Percentiles rank a stretch among this genome's conserved stretches.
These are phyloP conservation scores for Abrus pulchellus DNA, from an alignment of 306 rosid genomes.

Conservation along the genomic window DNA sequence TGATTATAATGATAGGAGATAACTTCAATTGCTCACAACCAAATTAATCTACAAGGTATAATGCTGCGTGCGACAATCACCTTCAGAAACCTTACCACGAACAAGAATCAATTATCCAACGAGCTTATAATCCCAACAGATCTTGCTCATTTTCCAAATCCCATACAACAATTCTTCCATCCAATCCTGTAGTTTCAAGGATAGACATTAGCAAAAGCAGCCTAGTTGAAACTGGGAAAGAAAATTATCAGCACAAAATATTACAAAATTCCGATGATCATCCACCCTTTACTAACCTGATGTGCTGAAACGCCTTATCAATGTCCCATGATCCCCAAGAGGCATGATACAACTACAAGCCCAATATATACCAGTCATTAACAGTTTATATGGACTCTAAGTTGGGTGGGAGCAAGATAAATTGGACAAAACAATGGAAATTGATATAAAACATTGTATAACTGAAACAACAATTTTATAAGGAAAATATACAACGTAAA, in stretches of 20 bases:
- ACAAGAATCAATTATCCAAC: constrained; percentile 28
- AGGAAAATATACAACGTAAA: constrained; percentile 9
- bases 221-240: constrained; percentile 1
- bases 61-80: constrained; percentile 42
- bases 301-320: constrained; percentile 85
- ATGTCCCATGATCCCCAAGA: constrained; percentile 60
- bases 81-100: constrained; percentile 42
- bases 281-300: constrained; percentile 74
- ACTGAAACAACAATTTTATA: constrained; percentile 25
- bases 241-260: constrained; percentile 12
- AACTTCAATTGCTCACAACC: constrained; percentile 40
- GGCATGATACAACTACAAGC: constrained; percentile 79
- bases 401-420: constrained; percentile 1
- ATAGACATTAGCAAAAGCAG: constrained; percentile 17
- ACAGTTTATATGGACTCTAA: constrained; percentile 10
- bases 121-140: constrained; percentile 56
- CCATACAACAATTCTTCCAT: constrained; percentile 89
- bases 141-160: constrained; percentile 87
- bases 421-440: constrained; percentile 36
- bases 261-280: neutral
- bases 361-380: constrained; percentile 41
- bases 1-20: constrained; percentile 34
- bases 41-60: constrained; percentile 44
- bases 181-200: constrained; percentile 71
- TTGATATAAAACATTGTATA: constrained; percentile 10